Evolutionary conservation across 2,329 filamentous ascomycete species (phyloP), one percentile per base, ranked within the genome.

Genomic region (Colletotrichum tofieldiae): DNA sequence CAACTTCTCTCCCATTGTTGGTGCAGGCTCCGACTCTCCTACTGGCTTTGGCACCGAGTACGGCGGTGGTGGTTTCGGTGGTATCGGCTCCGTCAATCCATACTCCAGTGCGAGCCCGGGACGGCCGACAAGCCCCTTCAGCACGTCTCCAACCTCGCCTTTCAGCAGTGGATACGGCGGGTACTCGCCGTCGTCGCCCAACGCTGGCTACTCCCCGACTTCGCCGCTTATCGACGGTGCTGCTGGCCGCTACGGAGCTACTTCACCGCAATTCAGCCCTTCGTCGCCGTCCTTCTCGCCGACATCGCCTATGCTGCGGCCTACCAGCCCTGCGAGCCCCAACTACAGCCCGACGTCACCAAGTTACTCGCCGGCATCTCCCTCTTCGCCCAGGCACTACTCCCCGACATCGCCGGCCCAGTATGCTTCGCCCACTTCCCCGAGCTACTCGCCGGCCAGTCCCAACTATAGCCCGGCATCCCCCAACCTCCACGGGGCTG

Each of bases 111-210:
- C 90, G 75, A 94, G 93, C 80, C 93, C 93, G 32, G 73, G 74
- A 43, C 69, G 64, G 43, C 90, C 91, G 58, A 93, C 91, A 65
- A 95, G 93, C 79, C 94, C 94, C 2, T 95, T 95, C 87, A 92
- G 88, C 74, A 90, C 91, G 5, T 94, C 93, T 41, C 84, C 93
- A 75, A 86, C 91, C 69, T 87, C 93, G 79, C 87, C 93, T 75
- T 86, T 93, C 86, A 86, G 84, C 75, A 76, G 86, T 81, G 78
- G 88, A 82, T 81, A 86, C 79, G 82, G 86, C 66, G 89, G 90
- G 43, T 95, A 94, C 82, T 94, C 93, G 56, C 93, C 94, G 1
- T 91, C 94, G 1, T 96, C 93, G 43, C 93, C 93, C 60, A 90
- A 90, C 49, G 90, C 89, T 11, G 90, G 89, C 3, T 95, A 94